Evolutionary conservation across 2,329 filamentous ascomycete species (phyloP), one percentile per base, ranked within the genome.

Genomic region (Xylaria polymorpha): DNA sequence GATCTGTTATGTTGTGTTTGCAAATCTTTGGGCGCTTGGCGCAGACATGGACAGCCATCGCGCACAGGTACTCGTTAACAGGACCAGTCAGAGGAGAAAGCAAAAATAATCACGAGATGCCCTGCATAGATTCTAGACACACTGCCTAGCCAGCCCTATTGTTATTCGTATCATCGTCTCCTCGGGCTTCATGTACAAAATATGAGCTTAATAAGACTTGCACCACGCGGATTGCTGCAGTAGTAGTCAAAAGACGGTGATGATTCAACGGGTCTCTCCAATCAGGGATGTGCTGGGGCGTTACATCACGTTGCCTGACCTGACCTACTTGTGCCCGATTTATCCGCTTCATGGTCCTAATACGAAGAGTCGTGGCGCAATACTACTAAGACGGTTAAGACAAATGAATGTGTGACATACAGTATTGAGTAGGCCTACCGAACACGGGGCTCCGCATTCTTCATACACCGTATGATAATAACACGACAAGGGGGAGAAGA

Each of bases 291-390:
- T 22, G 15, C 29, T 57, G 51, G 20, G 14, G 25, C 43, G 58
- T 50, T 48, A 37, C 53, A 58, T 61, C 41, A 43, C 46, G 22
- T 63, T 63, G 50, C 43, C 43, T 43, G 32, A 58, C 41, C 25
- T 57, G 55, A 22, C 35, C 22, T 59, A 44, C 61, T 14, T 51
- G 46, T 61, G 56, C 58, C 55, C 46, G 64, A 51, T 32, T 48
- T 46, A 25, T 8, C 32, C 50, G 51, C 46, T n/a, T 29, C 44
- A 14, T 50, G 18, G 22, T 44, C 46, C 22, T 22, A 64, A 69
- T 69, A 69, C 67, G 67, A 69, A 60, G 60, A 63, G 53, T 29
- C 25, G 22, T 64, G 46, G 48, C 61, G 61, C 50, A 18, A 35
- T 53, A 29, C 41, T 46, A 43, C 55, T 9, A 57, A 57, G 32